Evolutionary conservation across 73 alveolate genomes (phyloP), one percentile per base, ranked within the genome.

Genomic region (Tetrahymena elliotti): DNA sequence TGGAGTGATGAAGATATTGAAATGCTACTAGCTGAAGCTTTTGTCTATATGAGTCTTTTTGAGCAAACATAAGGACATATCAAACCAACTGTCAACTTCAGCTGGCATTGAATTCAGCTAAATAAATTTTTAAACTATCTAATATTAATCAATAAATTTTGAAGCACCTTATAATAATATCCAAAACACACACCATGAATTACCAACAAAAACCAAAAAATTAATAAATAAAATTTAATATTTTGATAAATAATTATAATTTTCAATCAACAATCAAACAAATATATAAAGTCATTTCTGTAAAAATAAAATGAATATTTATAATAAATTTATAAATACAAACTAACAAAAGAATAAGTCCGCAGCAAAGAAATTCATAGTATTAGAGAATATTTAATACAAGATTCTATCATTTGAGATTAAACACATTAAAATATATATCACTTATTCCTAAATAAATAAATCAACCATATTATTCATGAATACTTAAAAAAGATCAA

Each of bases 1-100:
- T 94, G 96, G 96, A 68, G 93, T 24, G 96, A 94, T 84, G 93
- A 88, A 20, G 96, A 94, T 34, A 38, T 94, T 35, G 93, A 54
- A 38, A 84, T 94, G 36, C 53, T 94, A 24, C 33, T 94, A 39
- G 94, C 96, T 22, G 96, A 94, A 54, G 96, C 96, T 22, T 94
- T 84, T 84, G 95, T 94, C 24, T 94, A 88, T 18, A 68, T 68
- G 88, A 68, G 88, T 68, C 88, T 68, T 10, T 68, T 68, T 68
- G 88, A 68, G 88, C 20, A 68, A 68, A n/a, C 38, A 2, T 36
- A 68, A 68, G 88, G 88, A 31, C 88, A 68, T 36, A 68, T 68
- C 22, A 68, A 68, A 16, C 88, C 88, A 3, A 68, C 88, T 2
- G 88, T 68, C 3, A 68, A 68, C 34, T 68, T 68, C 38, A 68